Percentiles rank a stretch among this genome's conserved stretches.
Evolutionary conservation across 495 filamentous ascomycete genomes (phyloP).

Genomic region (Rostrohypoxylon terebratum): DNA sequence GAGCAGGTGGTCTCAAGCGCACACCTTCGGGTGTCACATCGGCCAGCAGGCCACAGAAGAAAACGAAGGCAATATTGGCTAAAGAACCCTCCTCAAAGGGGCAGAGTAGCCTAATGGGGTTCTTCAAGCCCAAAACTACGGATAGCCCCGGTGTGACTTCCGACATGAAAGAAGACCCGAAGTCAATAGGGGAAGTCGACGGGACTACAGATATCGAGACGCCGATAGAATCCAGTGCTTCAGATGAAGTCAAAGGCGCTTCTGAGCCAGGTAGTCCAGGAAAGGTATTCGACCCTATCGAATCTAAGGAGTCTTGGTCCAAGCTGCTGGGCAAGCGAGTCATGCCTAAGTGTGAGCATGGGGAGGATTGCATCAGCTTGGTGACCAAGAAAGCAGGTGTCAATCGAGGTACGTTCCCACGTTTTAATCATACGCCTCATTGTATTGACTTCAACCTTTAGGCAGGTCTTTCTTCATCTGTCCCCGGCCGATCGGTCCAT

Average conservation of each 20-base stretch:
- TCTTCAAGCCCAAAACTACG: conserved; percentile 75
- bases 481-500: conserved; percentile 81
- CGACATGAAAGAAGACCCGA: neutral
- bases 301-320: conserved; percentile 84
- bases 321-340: conserved; percentile 82
- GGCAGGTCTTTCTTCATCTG: conserved; percentile 92
- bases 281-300: conserved; percentile 73
- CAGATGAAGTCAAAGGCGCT: conserved; percentile 5
- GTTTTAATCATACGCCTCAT: neutral
- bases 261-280: conserved; percentile 33
- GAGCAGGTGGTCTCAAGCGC: conserved; percentile 49
- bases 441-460: conserved; percentile 29
- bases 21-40: conserved; percentile 44
- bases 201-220: conserved; percentile 32
- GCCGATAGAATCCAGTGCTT: neutral
- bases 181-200: conserved; percentile 23
- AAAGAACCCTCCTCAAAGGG: conserved; percentile 61
- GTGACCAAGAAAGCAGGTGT: conserved; percentile 87
- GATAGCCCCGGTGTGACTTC: conserved; percentile 6
- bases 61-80: conserved; percentile 48
- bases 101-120: conserved; percentile 83
- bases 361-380: conserved; percentile 83
- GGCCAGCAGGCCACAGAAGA: conserved; percentile 54
- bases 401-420: conserved; percentile 67
- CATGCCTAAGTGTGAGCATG: conserved; percentile 85